Conservation (phyloP, 768 basidiomycete genomes). For the Gelatoporia subvermispora region DNA sequence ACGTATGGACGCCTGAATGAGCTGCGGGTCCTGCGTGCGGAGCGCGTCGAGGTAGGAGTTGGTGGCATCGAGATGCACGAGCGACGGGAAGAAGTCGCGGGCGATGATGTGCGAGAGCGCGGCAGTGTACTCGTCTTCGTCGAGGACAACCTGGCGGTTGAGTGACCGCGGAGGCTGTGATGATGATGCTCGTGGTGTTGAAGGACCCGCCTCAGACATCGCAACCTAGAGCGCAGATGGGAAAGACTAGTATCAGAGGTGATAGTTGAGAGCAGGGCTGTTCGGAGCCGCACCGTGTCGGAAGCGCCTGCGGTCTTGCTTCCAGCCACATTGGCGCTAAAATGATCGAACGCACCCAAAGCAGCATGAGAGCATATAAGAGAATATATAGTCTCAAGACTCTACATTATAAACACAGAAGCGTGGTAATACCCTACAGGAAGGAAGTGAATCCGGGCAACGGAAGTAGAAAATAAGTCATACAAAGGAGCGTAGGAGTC, state of each 20-base stretch:
- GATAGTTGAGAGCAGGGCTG: neutral
- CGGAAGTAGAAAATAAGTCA: neutral
- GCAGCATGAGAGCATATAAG: neutral
- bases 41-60: conserved; percentile 83
- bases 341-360: neutral
- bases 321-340: neutral
- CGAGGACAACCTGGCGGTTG: conserved; percentile 66
- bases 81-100: conserved; percentile 95
- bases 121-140: conserved; percentile 93
- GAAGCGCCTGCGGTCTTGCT: neutral
- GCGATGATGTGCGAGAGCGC: conserved; percentile 90
- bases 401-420: neutral
- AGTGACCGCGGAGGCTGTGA: conserved; percentile 45
- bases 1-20: conserved; percentile 74
- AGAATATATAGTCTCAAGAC: neutral
- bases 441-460: neutral
- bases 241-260: neutral
- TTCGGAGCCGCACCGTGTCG: neutral
- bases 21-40: conserved; percentile 65
- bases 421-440: neutral
- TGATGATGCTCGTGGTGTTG: conserved; percentile 24
- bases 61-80: conserved; percentile 84
- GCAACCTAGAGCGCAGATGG: no score
- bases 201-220: neutral
- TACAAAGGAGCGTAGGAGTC: neutral